A percentile compares a stretch with the other conserved stretches of the same genome.
Conservation (phyloP, 1,284 basidiomycete genomes). For the Rhodotorula sp. region DNA sequence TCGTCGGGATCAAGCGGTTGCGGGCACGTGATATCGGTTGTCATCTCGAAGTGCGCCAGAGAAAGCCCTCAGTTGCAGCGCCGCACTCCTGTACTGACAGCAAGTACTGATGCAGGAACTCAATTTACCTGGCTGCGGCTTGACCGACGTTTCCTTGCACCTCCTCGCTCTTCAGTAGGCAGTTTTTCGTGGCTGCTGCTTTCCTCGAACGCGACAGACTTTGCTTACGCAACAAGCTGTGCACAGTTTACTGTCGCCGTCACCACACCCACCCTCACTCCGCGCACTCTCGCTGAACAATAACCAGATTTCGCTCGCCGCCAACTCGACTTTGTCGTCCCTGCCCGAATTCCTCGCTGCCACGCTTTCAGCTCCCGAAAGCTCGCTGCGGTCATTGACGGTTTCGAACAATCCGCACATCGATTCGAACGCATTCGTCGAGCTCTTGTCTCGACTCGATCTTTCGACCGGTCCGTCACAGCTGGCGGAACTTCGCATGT, state of each 20-base stretch:
- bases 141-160: slow-evolving; percentile 35
- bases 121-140: slow-evolving; percentile 24
- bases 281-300: slow-evolving; percentile 27
- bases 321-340: slow-evolving; percentile 9
- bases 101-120: slow-evolving; percentile 13
- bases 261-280: slow-evolving; percentile 34
- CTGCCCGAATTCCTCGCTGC: slow-evolving; percentile 32
- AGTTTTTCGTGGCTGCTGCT: too few relatives aligned
- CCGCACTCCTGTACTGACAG: too few relatives aligned
- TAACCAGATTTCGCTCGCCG: slow-evolving; percentile 27
- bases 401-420: slow-evolving; percentile 29
- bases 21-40: slow-evolving; percentile 26
- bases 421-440: slow-evolving; percentile 9
- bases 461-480: slow-evolving; percentile 21
- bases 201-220: too few relatives aligned
- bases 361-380: slow-evolving; percentile 26
- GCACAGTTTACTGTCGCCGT: slow-evolving; percentile 26
- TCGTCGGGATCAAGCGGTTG: slow-evolving; percentile 34
- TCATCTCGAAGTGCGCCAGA: slow-evolving; percentile 20
- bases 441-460: slow-evolving; percentile 16
- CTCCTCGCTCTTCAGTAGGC: slow-evolving; percentile 35
- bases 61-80: not conserved
- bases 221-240: not conserved
- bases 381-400: slow-evolving; percentile 29
- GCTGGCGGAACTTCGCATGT: slow-evolving; percentile 31